phyloP scores from a whole-genome alignment of 192 early-diverging fungal genomes.

The Lobosporangium transversale region DNA sequence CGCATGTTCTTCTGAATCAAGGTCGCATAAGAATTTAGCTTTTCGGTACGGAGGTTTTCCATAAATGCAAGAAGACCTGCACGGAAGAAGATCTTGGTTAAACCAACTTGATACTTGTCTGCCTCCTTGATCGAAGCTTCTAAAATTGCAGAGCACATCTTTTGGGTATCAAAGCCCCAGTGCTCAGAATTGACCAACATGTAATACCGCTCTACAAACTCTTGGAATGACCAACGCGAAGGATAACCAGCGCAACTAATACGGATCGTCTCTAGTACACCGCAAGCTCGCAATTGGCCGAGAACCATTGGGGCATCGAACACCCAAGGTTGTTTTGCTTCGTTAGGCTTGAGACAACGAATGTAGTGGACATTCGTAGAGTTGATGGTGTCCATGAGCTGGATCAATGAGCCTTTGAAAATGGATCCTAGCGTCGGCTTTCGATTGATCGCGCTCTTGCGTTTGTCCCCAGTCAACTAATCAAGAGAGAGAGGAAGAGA shows the following conservation, averaged over 20 bases:
- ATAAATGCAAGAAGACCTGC: conserved; percentile 91
- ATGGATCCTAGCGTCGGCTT: conserved; percentile 96
- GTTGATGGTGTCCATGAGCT: conserved; percentile 95
- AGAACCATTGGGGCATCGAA: conserved; percentile 97
- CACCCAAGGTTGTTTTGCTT: conserved; percentile 88
- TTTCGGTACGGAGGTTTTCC: conserved; percentile 90
- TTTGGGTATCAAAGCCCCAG: conserved; percentile 67
- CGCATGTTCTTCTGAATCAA: conserved; percentile 91
- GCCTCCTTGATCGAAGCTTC: conserved; percentile 74
- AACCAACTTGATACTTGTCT: conserved; percentile 93
- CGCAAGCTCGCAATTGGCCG: conserved; percentile 94
- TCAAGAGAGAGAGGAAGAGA: background rate
- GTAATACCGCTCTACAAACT: conserved; percentile 91
- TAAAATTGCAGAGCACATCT: conserved; percentile 70
- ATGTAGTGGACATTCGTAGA: conserved; percentile 96
- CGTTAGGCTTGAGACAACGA: conserved; percentile 99
- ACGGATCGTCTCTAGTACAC: conserved; percentile 98
- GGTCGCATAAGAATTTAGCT: conserved; percentile 82
- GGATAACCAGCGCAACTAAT: conserved; percentile 99
- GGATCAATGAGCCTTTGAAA: conserved; percentile 92
- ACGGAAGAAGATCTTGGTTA: conserved; percentile 98
- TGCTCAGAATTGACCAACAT: conserved; percentile 64
- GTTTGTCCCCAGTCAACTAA: conserved; percentile 55
- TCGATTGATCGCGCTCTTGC: conserved; percentile 66
- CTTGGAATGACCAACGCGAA: conserved; percentile 84